Evolutionary conservation across 2,329 filamentous ascomycete genomes (phyloP), one percentile per base, ranked within the genome.

Genomic region (Venturia pyrina): DNA sequence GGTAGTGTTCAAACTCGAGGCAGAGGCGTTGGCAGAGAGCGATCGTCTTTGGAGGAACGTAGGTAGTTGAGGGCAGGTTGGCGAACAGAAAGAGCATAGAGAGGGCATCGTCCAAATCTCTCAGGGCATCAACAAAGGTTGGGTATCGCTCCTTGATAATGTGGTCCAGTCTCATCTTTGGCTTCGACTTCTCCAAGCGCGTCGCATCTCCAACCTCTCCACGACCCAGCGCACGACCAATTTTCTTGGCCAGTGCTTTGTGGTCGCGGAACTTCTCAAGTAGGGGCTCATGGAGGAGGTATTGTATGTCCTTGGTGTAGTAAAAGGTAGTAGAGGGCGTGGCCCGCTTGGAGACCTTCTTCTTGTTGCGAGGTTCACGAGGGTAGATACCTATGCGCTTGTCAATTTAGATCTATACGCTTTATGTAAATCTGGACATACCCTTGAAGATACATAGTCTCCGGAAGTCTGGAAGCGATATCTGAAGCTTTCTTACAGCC

Each of bases 381-480:
- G 95, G 95, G 79, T 97, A 99, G 77, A 99, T 98, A 73, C 93
- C 83, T 84, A 65, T 37, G 37, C 50, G 66, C 57, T 61, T 21
- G 37, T 61, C 48, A 60, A 41, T 41, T 44, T 15, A 32, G n/a
- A 57, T 34, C 10, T 50, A 57, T 19, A 43, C n/a, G 59, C 5
- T 15, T 32, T 11, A n/a, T 21, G 57, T 28, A 21, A 1, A 11
- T 8, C 17, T 56, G 19, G n/a, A 41, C 68, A 17, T 73, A 83
- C 85, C 95, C 83, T 98, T 98, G 89, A 96, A 99, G 78, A 99
- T 99, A 81, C 95, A 99, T 76, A 99, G 85, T 80, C 96, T 89
- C 80, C 95, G 89, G 81, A 99, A 99, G 80, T 99, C 95, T 71
- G 93, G 92, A 66, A 99, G 86, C 74, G 90, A 96, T 78, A 99